These are phyloP conservation scores for Westerdykella sp. DNA, from an alignment of 2,329 filamentous ascomycete genomes.

Conservation along the genomic window DNA sequence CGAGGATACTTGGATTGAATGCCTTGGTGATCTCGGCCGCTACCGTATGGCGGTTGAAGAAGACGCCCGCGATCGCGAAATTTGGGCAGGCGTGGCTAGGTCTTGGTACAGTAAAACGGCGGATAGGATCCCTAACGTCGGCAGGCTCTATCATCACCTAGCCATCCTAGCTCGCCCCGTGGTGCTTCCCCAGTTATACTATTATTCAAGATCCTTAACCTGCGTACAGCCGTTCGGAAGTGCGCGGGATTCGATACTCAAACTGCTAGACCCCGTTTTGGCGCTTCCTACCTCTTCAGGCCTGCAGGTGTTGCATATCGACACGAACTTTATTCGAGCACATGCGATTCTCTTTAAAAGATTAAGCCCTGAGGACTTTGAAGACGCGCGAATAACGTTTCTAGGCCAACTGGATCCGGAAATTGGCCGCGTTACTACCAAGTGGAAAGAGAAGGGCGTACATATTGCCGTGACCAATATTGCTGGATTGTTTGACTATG, in stretches of 20 bases:
- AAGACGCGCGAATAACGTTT: slow-evolving; percentile 44
- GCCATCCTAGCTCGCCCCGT: slow-evolving; percentile 66
- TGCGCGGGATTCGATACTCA: slow-evolving; percentile 60
- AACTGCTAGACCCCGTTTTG: slow-evolving; percentile 52
- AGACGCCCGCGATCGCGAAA: slow-evolving; percentile 63
- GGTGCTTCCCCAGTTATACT: slow-evolving; percentile 58
- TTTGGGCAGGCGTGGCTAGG: slow-evolving; percentile 68
- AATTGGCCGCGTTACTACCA: slow-evolving; percentile 44
- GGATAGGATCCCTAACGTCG: slow-evolving; percentile 63
- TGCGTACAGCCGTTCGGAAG: slow-evolving; percentile 58
- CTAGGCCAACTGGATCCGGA: slow-evolving; percentile 48
- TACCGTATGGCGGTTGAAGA: slow-evolving; percentile 85
- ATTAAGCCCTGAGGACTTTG: slow-evolving; percentile 43
- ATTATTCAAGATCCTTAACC: slow-evolving; percentile 47
- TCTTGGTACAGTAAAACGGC: slow-evolving; percentile 78
- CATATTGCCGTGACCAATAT: slow-evolving; percentile 51
- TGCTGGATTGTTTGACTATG: slow-evolving; percentile 46
- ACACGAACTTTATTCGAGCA: slow-evolving; percentile 53
- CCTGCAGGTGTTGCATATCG: slow-evolving; percentile 37
- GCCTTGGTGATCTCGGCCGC: slow-evolving; percentile 71
- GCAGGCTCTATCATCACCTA: slow-evolving; percentile 76
- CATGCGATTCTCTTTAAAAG: slow-evolving; percentile 58
- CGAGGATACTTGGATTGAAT: slow-evolving; percentile 84
- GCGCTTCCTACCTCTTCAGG: slow-evolving; percentile 21
- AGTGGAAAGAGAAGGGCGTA: slow-evolving; percentile 49